Evolutionary conservation across 2,329 filamentous ascomycete genomes (phyloP).

Genomic region (Xylariaceae sp.): DNA sequence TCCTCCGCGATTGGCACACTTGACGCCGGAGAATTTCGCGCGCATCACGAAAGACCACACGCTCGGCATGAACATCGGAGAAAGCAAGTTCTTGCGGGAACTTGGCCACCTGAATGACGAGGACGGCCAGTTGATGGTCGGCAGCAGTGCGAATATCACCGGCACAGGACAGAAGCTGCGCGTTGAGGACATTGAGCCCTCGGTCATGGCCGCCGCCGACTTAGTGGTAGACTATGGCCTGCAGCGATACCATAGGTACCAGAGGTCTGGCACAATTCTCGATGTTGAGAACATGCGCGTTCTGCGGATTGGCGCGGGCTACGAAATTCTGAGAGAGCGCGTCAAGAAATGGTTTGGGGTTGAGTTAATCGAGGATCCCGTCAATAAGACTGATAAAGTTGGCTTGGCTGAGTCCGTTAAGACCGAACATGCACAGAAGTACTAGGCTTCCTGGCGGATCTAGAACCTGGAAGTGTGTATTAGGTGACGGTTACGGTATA

Average conservation of each 20-base stretch:
- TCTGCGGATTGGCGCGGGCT: conserved; percentile 11
- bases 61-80: conserved; percentile 13
- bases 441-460: too few relatives aligned
- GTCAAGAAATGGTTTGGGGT: conserved; percentile 15
- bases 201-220: conserved; percentile 8
- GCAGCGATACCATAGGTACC: conserved; percentile 15
- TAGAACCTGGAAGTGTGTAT: too few relatives aligned
- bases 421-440: background rate
- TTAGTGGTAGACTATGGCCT: conserved; percentile 14
- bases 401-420: background rate
- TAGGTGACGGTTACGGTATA: too few relatives aligned
- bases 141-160: conserved; percentile 15
- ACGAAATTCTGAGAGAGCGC: conserved; percentile 13
- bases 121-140: conserved; percentile 13
- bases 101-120: conserved; percentile 14
- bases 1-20: conserved; percentile 6
- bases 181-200: conserved; percentile 12
- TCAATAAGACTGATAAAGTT: conserved; percentile 12
- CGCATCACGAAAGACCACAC: conserved; percentile 10
- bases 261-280: conserved; percentile 13
- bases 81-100: conserved; percentile 12
- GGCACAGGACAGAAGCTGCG: conserved; percentile 15
- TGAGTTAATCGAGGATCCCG: conserved; percentile 10
- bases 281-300: conserved; percentile 11
- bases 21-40: conserved; percentile 4